Conservation (phyloP, 2,329 filamentous ascomycete species). For the Aspergillus clavatus region DNA sequence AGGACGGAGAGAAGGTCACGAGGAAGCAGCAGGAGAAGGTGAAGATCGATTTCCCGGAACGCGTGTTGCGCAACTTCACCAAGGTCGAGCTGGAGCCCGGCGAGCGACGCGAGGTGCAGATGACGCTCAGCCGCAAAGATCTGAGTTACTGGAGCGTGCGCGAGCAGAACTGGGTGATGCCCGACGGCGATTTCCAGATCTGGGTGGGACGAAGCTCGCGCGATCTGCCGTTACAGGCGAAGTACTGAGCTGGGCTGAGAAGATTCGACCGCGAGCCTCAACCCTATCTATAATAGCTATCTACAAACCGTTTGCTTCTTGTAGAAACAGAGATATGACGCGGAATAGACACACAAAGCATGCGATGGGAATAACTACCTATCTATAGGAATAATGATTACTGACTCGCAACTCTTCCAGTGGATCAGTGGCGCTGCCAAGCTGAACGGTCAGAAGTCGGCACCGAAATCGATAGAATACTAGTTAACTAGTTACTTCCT, state of each 20-base stretch:
- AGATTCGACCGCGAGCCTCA: too few species aligned
- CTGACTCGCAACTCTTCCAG: too few species aligned
- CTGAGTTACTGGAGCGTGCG: conserved; percentile 67
- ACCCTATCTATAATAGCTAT: too few species aligned
- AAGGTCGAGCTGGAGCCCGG: conserved; percentile 59
- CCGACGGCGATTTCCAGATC: conserved; percentile 37
- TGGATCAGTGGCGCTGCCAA: not conserved
- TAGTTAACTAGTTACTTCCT: too few species aligned
- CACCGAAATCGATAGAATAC: too few species aligned
- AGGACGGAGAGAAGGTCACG: conserved; percentile 1
- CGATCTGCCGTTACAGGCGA: conserved; percentile 28
- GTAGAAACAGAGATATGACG: not conserved
- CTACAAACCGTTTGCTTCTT: not conserved
- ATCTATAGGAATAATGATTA: too few species aligned
- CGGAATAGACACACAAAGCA: not conserved
- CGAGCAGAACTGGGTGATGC: conserved; percentile 65
- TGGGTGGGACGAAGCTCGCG: conserved; percentile 36
- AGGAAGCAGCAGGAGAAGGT: conserved; percentile 27
- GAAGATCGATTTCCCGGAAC: conserved; percentile 59
- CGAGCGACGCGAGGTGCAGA: conserved; percentile 49
- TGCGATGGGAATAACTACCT: too few species aligned
- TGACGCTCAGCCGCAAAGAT: conserved; percentile 62
- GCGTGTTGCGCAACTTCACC: conserved; percentile 64
- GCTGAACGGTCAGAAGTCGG: not conserved
- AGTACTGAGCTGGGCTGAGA: conserved; percentile 23